Conservation (phyloP, 306 rosid species). For the Vigna trinervia region DNA sequence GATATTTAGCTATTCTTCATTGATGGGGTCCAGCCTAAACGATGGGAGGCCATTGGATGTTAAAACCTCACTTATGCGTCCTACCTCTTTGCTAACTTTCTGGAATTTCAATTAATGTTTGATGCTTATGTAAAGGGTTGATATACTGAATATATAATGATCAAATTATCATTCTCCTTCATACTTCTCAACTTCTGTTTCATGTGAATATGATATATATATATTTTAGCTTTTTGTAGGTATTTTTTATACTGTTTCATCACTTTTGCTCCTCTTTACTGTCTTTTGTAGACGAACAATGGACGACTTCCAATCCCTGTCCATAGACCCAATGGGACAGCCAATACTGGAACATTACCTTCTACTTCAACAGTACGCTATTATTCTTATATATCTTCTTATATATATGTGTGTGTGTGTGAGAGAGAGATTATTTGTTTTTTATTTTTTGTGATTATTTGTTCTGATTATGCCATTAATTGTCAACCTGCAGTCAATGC, state of each 20-base stretch:
- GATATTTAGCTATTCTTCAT: slow-evolving; percentile 5
- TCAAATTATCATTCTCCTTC: slow-evolving; percentile 18
- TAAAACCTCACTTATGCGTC: slow-evolving; percentile 14
- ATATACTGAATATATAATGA: slow-evolving; percentile 21
- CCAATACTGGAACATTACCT: slow-evolving; percentile 66
- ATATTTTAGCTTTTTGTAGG: not conserved
- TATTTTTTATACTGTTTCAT: slow-evolving; percentile 10
- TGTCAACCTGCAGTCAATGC: slow-evolving; percentile 58
- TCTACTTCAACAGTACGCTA: slow-evolving; percentile 82
- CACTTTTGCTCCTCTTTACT: slow-evolving; percentile 13
- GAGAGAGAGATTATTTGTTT: not conserved
- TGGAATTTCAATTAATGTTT: not conserved
- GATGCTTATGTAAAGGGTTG: slow-evolving; percentile 17
- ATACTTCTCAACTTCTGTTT: slow-evolving; percentile 18
- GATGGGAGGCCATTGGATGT: not conserved
- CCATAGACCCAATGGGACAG: slow-evolving; percentile 77
- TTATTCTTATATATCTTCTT: not conserved
- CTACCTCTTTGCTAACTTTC: slow-evolving; percentile 3
- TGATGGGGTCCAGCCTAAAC: slow-evolving; percentile 26
- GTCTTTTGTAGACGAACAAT: slow-evolving; percentile 62
- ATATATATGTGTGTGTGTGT: too few relatives aligned
- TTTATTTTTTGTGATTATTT: slow-evolving; percentile 15
- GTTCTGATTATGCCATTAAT: slow-evolving; percentile 27
- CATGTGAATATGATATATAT: slow-evolving; percentile 19
- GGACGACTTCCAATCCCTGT: slow-evolving; percentile 81